phyloP scores from a whole-genome alignment of 2,329 filamentous ascomycete species.

The Cadophora luteo-olivacea region DNA sequence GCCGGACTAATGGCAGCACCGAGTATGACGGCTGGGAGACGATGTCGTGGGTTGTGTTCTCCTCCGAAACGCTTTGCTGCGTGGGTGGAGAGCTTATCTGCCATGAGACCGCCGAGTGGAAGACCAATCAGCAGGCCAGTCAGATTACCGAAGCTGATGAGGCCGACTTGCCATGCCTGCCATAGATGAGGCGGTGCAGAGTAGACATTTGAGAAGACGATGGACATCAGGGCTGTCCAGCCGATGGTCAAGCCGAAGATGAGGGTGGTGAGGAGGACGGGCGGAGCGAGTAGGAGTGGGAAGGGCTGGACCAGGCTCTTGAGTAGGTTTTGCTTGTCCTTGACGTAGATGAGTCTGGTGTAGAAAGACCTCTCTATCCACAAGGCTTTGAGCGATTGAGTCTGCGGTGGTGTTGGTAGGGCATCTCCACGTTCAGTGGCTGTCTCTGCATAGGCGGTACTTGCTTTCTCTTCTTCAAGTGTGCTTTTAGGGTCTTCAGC shows the following conservation, averaged over 20 bases:
- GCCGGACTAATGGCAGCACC: constrained; percentile 32
- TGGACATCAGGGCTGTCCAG: constrained; percentile 19
- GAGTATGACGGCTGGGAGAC: constrained; percentile 29
- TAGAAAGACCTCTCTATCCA: not conserved
- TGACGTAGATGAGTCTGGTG: not conserved
- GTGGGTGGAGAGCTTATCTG: constrained; percentile 23
- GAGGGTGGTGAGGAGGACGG: constrained; percentile 11
- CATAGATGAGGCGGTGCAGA: constrained; percentile 17
- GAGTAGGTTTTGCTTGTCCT: not conserved
- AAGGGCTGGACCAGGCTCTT: constrained; percentile 15
- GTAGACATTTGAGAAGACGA: constrained; percentile 15
- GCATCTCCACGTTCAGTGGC: not conserved
- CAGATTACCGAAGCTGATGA: constrained; percentile 17
- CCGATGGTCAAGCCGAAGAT: constrained; percentile 18
- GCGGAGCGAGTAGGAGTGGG: constrained; percentile 7
- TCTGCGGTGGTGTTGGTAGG: not conserved
- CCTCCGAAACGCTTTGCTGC: not conserved
- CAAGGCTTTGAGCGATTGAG: not conserved
- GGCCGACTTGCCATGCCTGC: constrained; percentile 19
- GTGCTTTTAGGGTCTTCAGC: not conserved
- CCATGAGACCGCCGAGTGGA: constrained; percentile 16
- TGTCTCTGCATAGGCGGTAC: not conserved
- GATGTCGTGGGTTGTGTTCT: constrained; percentile 23
- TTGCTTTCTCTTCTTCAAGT: not conserved
- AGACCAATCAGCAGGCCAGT: constrained; percentile 19